Percentiles rank a stretch among this genome's conserved stretches.
Evolutionary conservation across 495 filamentous ascomycete species (phyloP).

Genomic region (Staphylotrichum longicolle): DNA sequence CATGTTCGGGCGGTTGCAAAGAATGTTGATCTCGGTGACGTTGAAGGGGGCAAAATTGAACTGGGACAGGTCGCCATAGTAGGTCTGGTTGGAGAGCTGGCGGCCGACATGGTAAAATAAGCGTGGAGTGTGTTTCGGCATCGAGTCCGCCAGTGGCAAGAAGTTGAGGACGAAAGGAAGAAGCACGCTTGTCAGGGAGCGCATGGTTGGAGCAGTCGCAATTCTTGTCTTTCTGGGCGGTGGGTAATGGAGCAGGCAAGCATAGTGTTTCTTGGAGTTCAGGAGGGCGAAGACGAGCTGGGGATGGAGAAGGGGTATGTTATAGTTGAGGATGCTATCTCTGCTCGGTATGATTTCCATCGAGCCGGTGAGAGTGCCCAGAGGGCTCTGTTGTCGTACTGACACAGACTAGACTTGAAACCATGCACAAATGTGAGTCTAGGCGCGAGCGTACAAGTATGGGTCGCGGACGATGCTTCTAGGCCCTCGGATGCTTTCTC

Average conservation of each 20-base stretch:
- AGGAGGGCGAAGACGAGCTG: neutral
- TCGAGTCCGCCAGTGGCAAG: neutral
- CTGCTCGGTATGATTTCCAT: neutral
- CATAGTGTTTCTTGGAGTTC: too few species aligned
- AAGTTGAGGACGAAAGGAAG: neutral
- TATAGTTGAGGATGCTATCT: neutral
- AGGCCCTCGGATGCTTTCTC: neutral
- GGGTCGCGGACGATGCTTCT: neutral
- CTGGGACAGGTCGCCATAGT: neutral
- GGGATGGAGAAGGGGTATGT: neutral
- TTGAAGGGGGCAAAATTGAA: constrained; percentile 19
- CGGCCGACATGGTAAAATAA: neutral
- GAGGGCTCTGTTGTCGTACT: neutral
- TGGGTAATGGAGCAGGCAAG: neutral
- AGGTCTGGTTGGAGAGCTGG: neutral
- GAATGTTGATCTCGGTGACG: constrained; percentile 12
- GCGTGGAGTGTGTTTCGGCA: neutral
- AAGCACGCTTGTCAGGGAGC: neutral
- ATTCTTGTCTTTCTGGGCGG: neutral
- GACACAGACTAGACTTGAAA: constrained; percentile 1
- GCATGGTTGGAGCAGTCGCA: neutral
- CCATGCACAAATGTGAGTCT: neutral
- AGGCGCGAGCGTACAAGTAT: neutral
- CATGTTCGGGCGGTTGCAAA: constrained; percentile 4
- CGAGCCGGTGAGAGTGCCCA: neutral